These are phyloP conservation scores for Ceratocystiopsis brevicomis DNA, from an alignment of 2,329 filamentous ascomycete genomes.

Conservation along the genomic window DNA sequence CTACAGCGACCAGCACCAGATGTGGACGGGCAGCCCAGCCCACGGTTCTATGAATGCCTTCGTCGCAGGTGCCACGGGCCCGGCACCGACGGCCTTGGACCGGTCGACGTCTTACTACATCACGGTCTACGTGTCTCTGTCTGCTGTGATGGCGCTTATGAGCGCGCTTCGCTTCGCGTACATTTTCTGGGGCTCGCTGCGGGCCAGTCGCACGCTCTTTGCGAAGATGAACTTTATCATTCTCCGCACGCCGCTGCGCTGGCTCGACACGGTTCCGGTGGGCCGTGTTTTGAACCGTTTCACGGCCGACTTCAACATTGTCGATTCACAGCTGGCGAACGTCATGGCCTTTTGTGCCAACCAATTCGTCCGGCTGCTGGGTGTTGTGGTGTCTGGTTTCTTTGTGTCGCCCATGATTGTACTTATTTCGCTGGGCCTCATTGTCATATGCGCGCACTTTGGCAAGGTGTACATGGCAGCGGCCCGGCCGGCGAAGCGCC, in stretches of 20 bases:
- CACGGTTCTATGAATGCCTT: too few relatives aligned
- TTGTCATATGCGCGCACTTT: constrained; percentile 37
- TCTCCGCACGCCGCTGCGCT: constrained; percentile 54
- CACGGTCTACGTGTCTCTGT: constrained; percentile 44
- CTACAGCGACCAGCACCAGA: too few relatives aligned
- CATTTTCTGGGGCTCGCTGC: constrained; percentile 45
- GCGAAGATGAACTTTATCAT: constrained; percentile 46
- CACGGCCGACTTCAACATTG: constrained; percentile 55
- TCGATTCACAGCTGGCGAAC: constrained; percentile 48
- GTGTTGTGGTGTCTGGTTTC: constrained; percentile 46
- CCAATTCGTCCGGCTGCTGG: constrained; percentile 41
- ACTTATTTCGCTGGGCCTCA: constrained; percentile 36
- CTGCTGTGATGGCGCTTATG: constrained; percentile 34
- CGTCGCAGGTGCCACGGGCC: too few relatives aligned
- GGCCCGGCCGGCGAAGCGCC: constrained; percentile 55
- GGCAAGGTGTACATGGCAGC: constrained; percentile 47
- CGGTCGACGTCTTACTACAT: constrained; percentile 36
- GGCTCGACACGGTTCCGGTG: constrained; percentile 63
- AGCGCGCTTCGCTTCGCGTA: constrained; percentile 44
- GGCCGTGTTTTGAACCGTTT: constrained; percentile 63
- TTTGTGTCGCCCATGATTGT: constrained; percentile 52
- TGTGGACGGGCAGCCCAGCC: too few relatives aligned
- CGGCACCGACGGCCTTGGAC: too few relatives aligned
- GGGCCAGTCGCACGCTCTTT: constrained; percentile 51
- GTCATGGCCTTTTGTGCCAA: constrained; percentile 42